A percentile compares a stretch with the other conserved stretches of the same genome.
Conservation (phyloP, 75 land plant genomes). For the Pinus albicaulis region DNA sequence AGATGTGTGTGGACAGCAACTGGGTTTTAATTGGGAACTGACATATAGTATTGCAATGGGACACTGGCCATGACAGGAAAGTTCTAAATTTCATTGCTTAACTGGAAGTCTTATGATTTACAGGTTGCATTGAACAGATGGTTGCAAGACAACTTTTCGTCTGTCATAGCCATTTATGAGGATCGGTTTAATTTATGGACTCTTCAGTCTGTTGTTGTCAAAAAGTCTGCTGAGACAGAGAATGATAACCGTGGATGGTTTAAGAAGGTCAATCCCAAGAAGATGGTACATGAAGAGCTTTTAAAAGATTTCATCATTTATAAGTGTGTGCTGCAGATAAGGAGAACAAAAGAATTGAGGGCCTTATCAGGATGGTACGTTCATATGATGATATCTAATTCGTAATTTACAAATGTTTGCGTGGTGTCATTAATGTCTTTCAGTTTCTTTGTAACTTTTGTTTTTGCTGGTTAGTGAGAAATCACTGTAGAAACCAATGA, state of each 20-base stretch:
- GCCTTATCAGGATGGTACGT: slow-evolving; percentile 80
- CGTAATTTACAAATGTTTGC: not conserved
- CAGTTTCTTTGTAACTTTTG: not conserved
- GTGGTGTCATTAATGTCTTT: not conserved
- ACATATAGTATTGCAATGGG: not conserved
- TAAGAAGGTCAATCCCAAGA: slow-evolving; percentile 28
- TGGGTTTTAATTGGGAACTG: not conserved
- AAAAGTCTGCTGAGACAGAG: slow-evolving; percentile 12
- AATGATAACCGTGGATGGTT: slow-evolving; percentile 29
- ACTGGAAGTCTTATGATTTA: slow-evolving; percentile 2
- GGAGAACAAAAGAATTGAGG: slow-evolving; percentile 71
- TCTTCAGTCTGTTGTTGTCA: slow-evolving; percentile 24
- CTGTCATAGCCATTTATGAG: slow-evolving; percentile 87
- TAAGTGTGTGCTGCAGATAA: slow-evolving; percentile 46
- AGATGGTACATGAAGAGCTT: slow-evolving; percentile 16
- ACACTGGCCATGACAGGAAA: not conserved
- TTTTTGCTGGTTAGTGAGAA: not conserved
- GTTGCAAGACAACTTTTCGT: slow-evolving; percentile 71
- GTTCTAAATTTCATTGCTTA: not conserved
- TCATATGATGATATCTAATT: slow-evolving; percentile 5
- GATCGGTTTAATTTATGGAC: slow-evolving; percentile 78
- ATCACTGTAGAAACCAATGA: not conserved
- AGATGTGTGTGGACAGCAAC: not conserved
- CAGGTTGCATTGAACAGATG: slow-evolving; percentile 81
- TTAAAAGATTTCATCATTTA: slow-evolving; percentile 29